phyloP scores from a whole-genome alignment of 345 rosid species.

The Lumnitzera racemosa region DNA sequence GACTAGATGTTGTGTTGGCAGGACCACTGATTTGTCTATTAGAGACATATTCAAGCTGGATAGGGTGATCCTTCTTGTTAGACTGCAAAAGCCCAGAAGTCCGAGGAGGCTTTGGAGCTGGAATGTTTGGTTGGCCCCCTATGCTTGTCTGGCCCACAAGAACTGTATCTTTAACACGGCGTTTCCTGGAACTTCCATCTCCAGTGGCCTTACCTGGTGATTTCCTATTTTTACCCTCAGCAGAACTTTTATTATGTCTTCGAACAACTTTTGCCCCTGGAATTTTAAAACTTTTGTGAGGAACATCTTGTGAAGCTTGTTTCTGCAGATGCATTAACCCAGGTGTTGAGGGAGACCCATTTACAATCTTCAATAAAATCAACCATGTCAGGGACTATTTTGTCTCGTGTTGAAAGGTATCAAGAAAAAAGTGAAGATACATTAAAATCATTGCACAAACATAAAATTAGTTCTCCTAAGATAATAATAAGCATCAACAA shows the following conservation, averaged over 20 bases:
- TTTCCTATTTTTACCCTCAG: slow-evolving; percentile 74
- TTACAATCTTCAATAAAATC: slow-evolving; percentile 40
- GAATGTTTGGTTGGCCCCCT: slow-evolving; percentile 37
- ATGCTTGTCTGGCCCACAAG: slow-evolving; percentile 35
- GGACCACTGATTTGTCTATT: slow-evolving; percentile 45
- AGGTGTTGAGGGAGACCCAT: slow-evolving; percentile 48
- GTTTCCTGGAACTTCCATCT: slow-evolving; percentile 56
- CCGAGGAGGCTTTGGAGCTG: slow-evolving; percentile 34
- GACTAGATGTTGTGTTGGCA: slow-evolving; percentile 36
- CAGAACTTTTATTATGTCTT: slow-evolving; percentile 36
- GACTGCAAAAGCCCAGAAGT: slow-evolving; percentile 42
- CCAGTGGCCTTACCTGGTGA: slow-evolving; percentile 45
- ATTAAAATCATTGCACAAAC: neutral
- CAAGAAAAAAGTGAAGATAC: neutral
- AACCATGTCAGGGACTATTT: neutral
- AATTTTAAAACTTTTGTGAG: slow-evolving; percentile 31
- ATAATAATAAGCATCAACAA: neutral
- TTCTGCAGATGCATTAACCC: slow-evolving; percentile 31
- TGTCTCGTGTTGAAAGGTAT: neutral
- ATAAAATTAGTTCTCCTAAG: neutral
- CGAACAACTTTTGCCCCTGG: slow-evolving; percentile 23
- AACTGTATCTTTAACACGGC: slow-evolving; percentile 33
- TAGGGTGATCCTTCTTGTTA: slow-evolving; percentile 49
- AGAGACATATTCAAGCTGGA: slow-evolving; percentile 34
- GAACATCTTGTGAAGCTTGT: slow-evolving; percentile 26